Base-by-base conservation (phyloP, 139 green algal species). In the Deuterostichococcus epilithicus region DNA sequence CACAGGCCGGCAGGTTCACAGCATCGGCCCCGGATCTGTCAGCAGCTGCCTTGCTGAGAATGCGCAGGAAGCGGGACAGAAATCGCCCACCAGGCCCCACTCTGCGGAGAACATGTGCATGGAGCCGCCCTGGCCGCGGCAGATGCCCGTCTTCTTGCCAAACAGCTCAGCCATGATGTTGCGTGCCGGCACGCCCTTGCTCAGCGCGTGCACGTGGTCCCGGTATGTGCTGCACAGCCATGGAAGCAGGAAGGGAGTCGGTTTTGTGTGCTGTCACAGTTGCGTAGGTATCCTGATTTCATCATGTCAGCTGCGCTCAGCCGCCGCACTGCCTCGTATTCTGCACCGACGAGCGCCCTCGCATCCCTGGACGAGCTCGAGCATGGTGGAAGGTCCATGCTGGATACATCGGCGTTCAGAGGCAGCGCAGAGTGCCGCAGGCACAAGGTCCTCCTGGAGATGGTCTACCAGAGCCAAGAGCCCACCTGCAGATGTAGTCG, bases 41-140 rank as follows among this genome's bases (percentile, higher is more conserved):
- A n/a, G n/a, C n/a, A n/a, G n/a, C n/a, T n/a, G n/a, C n/a, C n/a
- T n/a, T n/a, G n/a, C n/a, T n/a, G n/a, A n/a, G n/a, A n/a, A n/a
- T n/a, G n/a, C n/a, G n/a, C n/a, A n/a, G n/a, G n/a, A 32, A 1
- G 10, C 23, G 32, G 38, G 3, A 33, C 70, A n/a, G n/a, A n/a
- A n/a, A 34, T 0, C 35, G 72, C 82, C 30, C 76, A 91, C 87
- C 74, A 99, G 81, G 73, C 87, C 87, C 78, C 94, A 76, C 86
- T 98, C 92, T 35, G 82, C 74, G 74, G 86, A 92, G 86, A 99
- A 99, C 88, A 99, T 97, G 88, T 99, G 95, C 95, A 99, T 99
- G 71, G 91, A 97, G 70, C 95, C 95, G 36, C 95, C 95, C 85
- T 97, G 94, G 58, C 94, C 94, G 33, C 93, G 85, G 91, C 94